Evolutionary conservation across 2,329 filamentous ascomycete species (phyloP).

Genomic region (Zymoseptoria ardabiliae): DNA sequence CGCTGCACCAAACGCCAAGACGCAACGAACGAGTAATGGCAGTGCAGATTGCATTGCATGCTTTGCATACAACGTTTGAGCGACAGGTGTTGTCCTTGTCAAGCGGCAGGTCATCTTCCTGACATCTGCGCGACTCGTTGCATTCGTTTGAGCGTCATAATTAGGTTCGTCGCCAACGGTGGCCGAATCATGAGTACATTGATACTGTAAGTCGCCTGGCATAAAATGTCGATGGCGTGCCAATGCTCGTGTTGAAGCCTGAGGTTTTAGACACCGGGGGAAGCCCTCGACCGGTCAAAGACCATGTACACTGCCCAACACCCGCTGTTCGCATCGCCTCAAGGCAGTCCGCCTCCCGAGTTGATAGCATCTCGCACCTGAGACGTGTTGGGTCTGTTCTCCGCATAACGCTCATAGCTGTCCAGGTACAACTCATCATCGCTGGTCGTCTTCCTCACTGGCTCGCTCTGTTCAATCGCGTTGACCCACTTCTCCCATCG

Average conservation of each 20-base stretch:
- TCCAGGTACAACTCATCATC: slow-evolving; percentile 59
- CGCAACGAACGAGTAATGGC: not conserved
- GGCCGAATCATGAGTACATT: not conserved
- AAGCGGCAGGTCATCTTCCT: not conserved
- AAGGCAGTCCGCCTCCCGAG: slow-evolving; percentile 48
- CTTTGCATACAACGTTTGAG: not conserved
- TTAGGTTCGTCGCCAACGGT: not conserved
- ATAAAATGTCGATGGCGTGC: not conserved
- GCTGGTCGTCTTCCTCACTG: slow-evolving; percentile 61
- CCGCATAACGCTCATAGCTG: slow-evolving; percentile 57
- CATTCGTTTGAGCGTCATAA: not conserved
- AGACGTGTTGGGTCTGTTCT: slow-evolving; percentile 54
- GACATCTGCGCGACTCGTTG: not conserved
- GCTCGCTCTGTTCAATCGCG: slow-evolving; percentile 46
- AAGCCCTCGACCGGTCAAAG: too few species aligned
- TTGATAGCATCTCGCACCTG: slow-evolving; percentile 55
- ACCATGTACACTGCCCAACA: too few species aligned
- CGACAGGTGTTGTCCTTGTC: not conserved
- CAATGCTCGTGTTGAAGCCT: too few species aligned
- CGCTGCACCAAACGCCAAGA: not conserved
- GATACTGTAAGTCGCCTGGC: not conserved
- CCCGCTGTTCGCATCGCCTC: slow-evolving; percentile 12
- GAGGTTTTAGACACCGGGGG: too few species aligned
- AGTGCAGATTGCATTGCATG: not conserved
- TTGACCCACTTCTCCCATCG: slow-evolving; percentile 64